Conservation (phyloP, 2,329 filamentous ascomycete genomes). For the Lizonia empirigonia region DNA sequence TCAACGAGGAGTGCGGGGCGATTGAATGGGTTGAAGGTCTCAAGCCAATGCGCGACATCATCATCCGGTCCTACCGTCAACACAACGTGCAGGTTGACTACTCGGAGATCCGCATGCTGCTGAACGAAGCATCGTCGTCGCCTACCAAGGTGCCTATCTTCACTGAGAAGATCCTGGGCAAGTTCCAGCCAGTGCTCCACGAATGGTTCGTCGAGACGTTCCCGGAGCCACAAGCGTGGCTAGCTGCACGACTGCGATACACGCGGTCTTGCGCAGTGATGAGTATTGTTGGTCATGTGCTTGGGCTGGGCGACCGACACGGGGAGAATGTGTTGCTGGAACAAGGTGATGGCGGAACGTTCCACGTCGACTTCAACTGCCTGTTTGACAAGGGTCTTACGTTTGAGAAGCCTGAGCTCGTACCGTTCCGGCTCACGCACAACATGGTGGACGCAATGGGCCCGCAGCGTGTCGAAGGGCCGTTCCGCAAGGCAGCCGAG, state of each 20-base stretch:
- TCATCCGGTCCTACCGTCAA: constrained; percentile 77
- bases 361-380: constrained; percentile 99
- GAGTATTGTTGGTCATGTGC: constrained; percentile 98
- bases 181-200: constrained; percentile 84
- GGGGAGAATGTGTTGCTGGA: constrained; percentile 97
- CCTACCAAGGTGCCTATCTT: constrained; percentile 72
- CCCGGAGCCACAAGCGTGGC: constrained; percentile 90
- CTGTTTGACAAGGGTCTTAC: constrained; percentile 97
- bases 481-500: constrained; percentile 89
- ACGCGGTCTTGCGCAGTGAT: constrained; percentile 95
- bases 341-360: constrained; percentile 88
- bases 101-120: constrained; percentile 66
- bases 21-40: constrained; percentile 99
- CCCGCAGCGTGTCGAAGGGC: constrained; percentile 87
- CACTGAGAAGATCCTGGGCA: constrained; percentile 66
- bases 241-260: constrained; percentile 84
- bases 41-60: constrained; percentile 89
- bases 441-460: constrained; percentile 99
- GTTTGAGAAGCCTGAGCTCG: constrained; percentile 90
- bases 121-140: constrained; percentile 69
- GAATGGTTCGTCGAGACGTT: constrained; percentile 97
- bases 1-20: constrained; percentile 96
- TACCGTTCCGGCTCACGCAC: constrained; percentile 95
- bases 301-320: constrained; percentile 91
- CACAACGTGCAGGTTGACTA: constrained; percentile 69